Evolutionary conservation across 345 rosid species (phyloP).

Genomic region (Lepidium sativum): DNA sequence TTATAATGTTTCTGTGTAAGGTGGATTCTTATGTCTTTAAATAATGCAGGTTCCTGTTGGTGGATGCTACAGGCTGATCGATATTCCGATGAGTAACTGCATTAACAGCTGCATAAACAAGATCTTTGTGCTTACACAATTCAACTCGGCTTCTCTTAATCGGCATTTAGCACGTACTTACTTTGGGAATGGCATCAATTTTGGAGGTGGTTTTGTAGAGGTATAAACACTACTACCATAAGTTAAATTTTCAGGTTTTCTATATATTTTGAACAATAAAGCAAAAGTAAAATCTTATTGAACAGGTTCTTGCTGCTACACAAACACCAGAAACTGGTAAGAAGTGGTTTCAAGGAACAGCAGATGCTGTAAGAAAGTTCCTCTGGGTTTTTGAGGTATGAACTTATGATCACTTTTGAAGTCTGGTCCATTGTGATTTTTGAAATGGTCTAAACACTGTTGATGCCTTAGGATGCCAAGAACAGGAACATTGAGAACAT

Average conservation of each 20-base stretch:
- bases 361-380: constrained; percentile 88
- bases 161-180: constrained; percentile 70
- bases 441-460: background rate
- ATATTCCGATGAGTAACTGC: constrained; percentile 89
- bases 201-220: constrained; percentile 76
- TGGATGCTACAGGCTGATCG: constrained; percentile 75
- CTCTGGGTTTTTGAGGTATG: constrained; percentile 77
- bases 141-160: constrained; percentile 80
- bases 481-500: constrained; percentile 70
- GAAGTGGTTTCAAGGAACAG: constrained; percentile 95
- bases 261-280: background rate
- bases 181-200: constrained; percentile 58
- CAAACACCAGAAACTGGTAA: constrained; percentile 78
- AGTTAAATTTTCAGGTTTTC: background rate
- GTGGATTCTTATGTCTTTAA: background rate
- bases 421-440: background rate
- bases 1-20: background rate
- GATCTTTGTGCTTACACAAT: constrained; percentile 82
- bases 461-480: constrained; percentile 59
- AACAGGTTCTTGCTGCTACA: constrained; percentile 75
- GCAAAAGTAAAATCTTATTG: background rate
- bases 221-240: constrained; percentile 27
- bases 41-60: constrained; percentile 67
- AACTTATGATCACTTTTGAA: background rate
- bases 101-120: constrained; percentile 83